Conservation (phyloP, 768 basidiomycete genomes). For the Aureoboletus auriporus region DNA sequence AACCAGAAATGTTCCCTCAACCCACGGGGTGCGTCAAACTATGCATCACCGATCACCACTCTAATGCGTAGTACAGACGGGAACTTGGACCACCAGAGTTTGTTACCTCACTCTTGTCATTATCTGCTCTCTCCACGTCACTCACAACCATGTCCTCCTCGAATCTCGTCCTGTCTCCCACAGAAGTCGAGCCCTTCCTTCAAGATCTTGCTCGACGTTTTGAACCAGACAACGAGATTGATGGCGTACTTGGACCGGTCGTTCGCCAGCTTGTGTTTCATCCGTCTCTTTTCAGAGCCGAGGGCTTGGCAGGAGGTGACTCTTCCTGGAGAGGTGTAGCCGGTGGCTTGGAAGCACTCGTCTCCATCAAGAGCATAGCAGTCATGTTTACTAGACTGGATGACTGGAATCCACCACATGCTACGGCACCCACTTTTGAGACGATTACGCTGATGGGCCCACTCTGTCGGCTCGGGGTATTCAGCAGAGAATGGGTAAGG, state of each 20-base stretch:
- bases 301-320: conserved; percentile 70
- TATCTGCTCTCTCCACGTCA: conserved; percentile 66
- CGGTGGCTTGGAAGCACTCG: conserved; percentile 74
- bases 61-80: conserved; percentile 42
- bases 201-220: conserved; percentile 81
- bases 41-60: not conserved
- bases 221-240: conserved; percentile 73
- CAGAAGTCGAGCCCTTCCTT: conserved; percentile 77
- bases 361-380: conserved; percentile 81
- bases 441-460: conserved; percentile 74
- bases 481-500: conserved; percentile 84
- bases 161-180: conserved; percentile 50
- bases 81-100: conserved; percentile 76
- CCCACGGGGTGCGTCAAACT: conserved; percentile 57
- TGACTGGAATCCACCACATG: conserved; percentile 65
- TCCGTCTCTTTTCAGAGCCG: conserved; percentile 56
- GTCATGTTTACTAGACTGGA: conserved; percentile 71
- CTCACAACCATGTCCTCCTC: conserved; percentile 47
- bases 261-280: conserved; percentile 61
- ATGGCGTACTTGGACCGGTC: conserved; percentile 74
- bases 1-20: conserved; percentile 93
- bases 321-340: conserved; percentile 84
- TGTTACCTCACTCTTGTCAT: conserved; percentile 71
- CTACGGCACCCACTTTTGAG: conserved; percentile 62
- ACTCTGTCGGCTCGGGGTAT: conserved; percentile 77